Evolutionary conservation across 2,329 filamentous ascomycete genomes (phyloP).

Genomic region (Epichloe festucae): DNA sequence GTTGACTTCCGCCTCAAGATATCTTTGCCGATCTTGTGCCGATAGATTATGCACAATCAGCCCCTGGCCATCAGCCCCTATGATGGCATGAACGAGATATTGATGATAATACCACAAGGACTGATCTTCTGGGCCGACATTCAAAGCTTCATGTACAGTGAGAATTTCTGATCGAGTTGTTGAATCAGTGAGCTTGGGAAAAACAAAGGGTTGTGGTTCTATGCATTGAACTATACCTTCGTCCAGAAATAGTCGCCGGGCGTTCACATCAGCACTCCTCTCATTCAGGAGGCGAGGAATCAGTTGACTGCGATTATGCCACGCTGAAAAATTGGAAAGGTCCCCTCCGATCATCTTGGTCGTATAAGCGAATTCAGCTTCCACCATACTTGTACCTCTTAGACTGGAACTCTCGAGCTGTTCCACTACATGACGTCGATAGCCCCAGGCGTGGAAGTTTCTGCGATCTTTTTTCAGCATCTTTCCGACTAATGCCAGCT

Average conservation of each 20-base stretch:
- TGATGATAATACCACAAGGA: slow-evolving; percentile 97
- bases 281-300: slow-evolving; percentile 66
- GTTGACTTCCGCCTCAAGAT: slow-evolving; percentile 59
- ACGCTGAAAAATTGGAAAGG: slow-evolving; percentile 92
- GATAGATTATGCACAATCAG: slow-evolving; percentile 28
- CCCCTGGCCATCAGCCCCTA: slow-evolving; percentile 24
- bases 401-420: slow-evolving; percentile 51
- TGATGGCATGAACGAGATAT: slow-evolving; percentile 62
- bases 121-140: slow-evolving; percentile 85
- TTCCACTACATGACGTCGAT: slow-evolving; percentile 67
- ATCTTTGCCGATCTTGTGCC: slow-evolving; percentile 46
- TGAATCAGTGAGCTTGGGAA: background rate
- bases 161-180: slow-evolving; percentile 47
- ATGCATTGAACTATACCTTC: slow-evolving; percentile 29
- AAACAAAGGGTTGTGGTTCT: slow-evolving; percentile 3
- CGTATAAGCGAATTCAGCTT: slow-evolving; percentile 80
- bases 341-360: slow-evolving; percentile 76
- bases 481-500: slow-evolving; percentile 70
- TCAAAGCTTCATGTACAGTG: slow-evolving; percentile 64
- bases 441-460: slow-evolving; percentile 96
- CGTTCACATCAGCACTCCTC: slow-evolving; percentile 47
- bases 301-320: slow-evolving; percentile 81
- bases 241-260: slow-evolving; percentile 58
- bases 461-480: slow-evolving; percentile 81
- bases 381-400: slow-evolving; percentile 50